Base-by-base conservation (phyloP, 2,329 filamentous ascomycete genomes). In the Aureobasidium sp. region DNA sequence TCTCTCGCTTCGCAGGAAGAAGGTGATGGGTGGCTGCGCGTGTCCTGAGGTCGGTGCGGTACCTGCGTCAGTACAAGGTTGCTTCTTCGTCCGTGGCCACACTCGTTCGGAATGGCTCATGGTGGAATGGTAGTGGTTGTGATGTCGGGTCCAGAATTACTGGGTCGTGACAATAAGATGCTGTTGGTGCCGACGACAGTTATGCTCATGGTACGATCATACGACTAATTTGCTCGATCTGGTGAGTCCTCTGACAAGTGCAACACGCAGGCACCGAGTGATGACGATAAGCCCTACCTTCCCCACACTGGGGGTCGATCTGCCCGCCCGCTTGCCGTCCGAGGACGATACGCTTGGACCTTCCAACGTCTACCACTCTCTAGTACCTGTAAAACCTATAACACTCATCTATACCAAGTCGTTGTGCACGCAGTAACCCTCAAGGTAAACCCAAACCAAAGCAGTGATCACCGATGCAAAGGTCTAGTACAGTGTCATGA, bases 1-100 rank as follows among this genome's bases (percentile, higher is more conserved):
- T 62, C 77, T 74, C 67, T 80, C 81, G 65, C 79, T 82, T 27
- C 79, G 76, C 64, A 87, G 74, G 71, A 86, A 85, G 76, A 86
- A 86, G 57, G 81, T 81, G 55, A 81, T 81, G 44, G 82, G 82
- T 63, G 74, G 74, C 67, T 66, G 68, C 70, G 66, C 71, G 71
- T 68, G 71, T 70, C 37, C 63, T 62, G 34, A 32, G 39, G 36
- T 36, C 7, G 39, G 29, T 41, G 57, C 15, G 57, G 57, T 59
- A 59, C 57, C 57, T 59, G 57, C 57, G 27, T 59, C 57, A 27
- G 57, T 50, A 50, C 57, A n/a, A 29, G 44, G 25, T 6, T 49
- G 57, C 36, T 59, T 59, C 57, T 45, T 44, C 32, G 34, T 15
- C 11, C 45, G 44, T 34, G 57, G 42, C 44, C 32, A 42, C 25